Conservation (phyloP, 2,329 filamentous ascomycete species). For the Sporothrix sp. region DNA sequence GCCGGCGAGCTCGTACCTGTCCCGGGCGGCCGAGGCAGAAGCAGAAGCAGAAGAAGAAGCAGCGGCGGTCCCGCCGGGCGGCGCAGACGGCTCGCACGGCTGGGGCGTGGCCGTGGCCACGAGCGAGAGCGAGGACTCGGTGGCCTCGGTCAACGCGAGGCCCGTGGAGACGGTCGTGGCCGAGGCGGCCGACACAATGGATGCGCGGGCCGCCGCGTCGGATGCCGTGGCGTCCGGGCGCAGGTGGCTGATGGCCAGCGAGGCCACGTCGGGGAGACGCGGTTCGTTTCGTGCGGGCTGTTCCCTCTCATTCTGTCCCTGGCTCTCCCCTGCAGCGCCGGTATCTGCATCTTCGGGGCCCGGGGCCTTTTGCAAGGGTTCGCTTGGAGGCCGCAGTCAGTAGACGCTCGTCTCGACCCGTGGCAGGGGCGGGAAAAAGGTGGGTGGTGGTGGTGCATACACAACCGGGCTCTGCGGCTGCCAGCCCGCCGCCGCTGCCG, state of each 20-base stretch:
- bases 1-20: conserved; percentile 42
- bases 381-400: conserved; percentile 10
- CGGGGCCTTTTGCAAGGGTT: not conserved
- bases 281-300: not conserved
- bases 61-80: not conserved
- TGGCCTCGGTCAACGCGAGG: conserved; percentile 4
- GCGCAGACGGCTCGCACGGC: not conserved
- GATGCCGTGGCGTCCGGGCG: not conserved
- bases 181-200: conserved; percentile 5
- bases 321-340: not conserved
- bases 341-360: not conserved
- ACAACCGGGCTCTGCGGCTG: not conserved
- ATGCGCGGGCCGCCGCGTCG: not conserved
- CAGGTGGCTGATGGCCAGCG: not conserved
- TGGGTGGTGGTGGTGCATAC: conserved; percentile 1
- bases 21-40: not conserved
- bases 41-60: not conserved
- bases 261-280: not conserved
- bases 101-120: not conserved
- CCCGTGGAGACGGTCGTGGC: conserved; percentile 1
- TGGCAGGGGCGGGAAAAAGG: conserved; percentile 1
- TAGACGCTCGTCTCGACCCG: conserved; percentile 10
- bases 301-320: not conserved
- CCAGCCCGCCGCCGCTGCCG: no score
- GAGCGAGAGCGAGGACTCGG: conserved; percentile 5